phyloP scores from a whole-genome alignment of 495 filamentous ascomycete species.

The Hyaloscypha finlandica region DNA sequence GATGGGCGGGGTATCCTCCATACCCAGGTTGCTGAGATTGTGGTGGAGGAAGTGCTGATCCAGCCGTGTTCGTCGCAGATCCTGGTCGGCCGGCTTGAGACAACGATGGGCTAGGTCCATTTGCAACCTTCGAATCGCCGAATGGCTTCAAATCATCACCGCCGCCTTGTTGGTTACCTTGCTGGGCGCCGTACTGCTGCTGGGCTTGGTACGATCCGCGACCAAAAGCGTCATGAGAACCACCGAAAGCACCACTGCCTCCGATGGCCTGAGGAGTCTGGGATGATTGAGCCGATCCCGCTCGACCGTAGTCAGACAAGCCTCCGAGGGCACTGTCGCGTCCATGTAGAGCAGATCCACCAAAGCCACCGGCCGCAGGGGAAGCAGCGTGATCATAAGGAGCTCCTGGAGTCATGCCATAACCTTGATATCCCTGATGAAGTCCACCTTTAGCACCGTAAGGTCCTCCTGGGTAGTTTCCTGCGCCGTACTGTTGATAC shows the following conservation, averaged over 20 bases:
- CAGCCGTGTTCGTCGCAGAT: slow-evolving; percentile 75
- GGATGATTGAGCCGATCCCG: slow-evolving; percentile 70
- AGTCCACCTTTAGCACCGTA: slow-evolving; percentile 75
- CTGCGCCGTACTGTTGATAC: slow-evolving; percentile 66
- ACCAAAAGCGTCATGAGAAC: slow-evolving; percentile 76
- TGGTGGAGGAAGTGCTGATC: slow-evolving; percentile 69
- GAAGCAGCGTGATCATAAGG: slow-evolving; percentile 81
- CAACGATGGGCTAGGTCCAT: slow-evolving; percentile 82
- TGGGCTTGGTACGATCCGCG: slow-evolving; percentile 68
- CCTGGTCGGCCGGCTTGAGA: slow-evolving; percentile 79
- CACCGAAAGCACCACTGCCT: slow-evolving; percentile 62
- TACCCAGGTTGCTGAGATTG: slow-evolving; percentile 69
- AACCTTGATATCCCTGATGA: slow-evolving; percentile 78
- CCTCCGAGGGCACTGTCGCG: slow-evolving; percentile 62
- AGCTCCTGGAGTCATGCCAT: slow-evolving; percentile 67
- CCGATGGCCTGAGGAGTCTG: slow-evolving; percentile 65
- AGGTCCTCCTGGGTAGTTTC: slow-evolving; percentile 65
- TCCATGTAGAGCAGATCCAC: slow-evolving; percentile 61
- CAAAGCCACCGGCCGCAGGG: slow-evolving; percentile 71
- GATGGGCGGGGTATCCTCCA: slow-evolving; percentile 71
- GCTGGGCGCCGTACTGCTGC: slow-evolving; percentile 65
- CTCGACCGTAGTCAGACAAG: slow-evolving; percentile 73
- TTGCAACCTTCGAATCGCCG: slow-evolving; percentile 68
- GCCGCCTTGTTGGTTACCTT: slow-evolving; percentile 54
- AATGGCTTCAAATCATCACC: slow-evolving; percentile 79